These are phyloP conservation scores for Aspergillus nomiae DNA, from an alignment of 2,329 filamentous ascomycete species.

Conservation along the genomic window DNA sequence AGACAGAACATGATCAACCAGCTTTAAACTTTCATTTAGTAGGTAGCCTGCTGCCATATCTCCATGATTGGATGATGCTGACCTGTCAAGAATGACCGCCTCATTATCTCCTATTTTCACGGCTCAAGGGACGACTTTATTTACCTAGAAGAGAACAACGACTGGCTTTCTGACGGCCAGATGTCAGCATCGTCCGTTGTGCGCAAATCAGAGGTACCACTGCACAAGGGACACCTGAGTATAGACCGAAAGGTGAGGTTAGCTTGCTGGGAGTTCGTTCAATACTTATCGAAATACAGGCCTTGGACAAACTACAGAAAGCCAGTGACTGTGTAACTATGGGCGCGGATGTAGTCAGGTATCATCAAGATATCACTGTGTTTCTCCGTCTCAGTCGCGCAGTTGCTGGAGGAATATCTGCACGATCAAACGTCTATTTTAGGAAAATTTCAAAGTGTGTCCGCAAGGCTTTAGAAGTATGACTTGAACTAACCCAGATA, in stretches of 20 bases:
- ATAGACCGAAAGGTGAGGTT: conserved; percentile 27
- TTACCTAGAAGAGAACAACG: conserved; percentile 67
- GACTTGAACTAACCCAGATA: conserved; percentile 10
- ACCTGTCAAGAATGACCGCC: conserved; percentile 66
- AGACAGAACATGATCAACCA: conserved; percentile 31
- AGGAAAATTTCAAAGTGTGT: conserved; percentile 61
- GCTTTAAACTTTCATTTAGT: conserved; percentile 47
- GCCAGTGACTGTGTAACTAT: conserved; percentile 62
- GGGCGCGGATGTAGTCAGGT: conserved; percentile 76
- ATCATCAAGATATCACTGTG: conserved; percentile 82
- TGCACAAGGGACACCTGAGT: conserved; percentile 19
- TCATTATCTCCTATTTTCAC: conserved; percentile 88
- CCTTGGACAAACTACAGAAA: conserved; percentile 61
- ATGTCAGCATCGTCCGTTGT: conserved; percentile 41
- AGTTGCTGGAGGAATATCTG: conserved; percentile 75
- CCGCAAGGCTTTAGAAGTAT: background rate
- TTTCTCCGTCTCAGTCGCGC: conserved; percentile 88
- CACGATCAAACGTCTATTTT: conserved; percentile 77
- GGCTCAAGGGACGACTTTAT: conserved; percentile 70
- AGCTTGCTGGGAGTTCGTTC: background rate
- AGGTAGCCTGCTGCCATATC: background rate
- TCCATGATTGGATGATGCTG: background rate
- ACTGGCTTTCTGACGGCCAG: conserved; percentile 38
- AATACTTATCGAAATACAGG: conserved; percentile 12
- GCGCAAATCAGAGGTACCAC: conserved; percentile 27